Percentiles rank a stretch among this genome's conserved stretches.
Evolutionary conservation across 83 land plant species (phyloP).

Genomic region (Picea abies): DNA sequence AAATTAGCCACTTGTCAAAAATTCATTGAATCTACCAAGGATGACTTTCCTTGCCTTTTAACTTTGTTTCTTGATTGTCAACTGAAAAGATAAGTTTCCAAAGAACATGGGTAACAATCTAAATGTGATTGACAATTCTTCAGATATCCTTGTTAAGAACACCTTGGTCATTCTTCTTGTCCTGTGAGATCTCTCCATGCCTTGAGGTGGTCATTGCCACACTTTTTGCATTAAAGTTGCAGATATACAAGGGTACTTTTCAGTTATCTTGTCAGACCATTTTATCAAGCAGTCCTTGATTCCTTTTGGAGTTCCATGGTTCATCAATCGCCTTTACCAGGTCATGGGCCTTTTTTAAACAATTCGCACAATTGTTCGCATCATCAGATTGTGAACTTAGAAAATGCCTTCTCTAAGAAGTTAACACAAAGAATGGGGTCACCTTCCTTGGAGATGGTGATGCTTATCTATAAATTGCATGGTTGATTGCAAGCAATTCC

Average conservation of each 20-base stretch:
- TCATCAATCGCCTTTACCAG: neutral
- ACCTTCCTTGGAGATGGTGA: neutral
- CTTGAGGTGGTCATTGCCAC: neutral
- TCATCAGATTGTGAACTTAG: neutral
- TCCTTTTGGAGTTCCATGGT: neutral
- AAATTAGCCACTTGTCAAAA: neutral
- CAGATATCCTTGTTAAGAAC: neutral
- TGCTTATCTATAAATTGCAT: neutral
- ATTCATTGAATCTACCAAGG: neutral
- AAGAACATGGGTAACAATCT: neutral
- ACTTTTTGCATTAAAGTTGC: neutral
- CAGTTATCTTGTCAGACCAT: neutral
- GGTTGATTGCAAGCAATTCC: neutral
- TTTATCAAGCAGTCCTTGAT: neutral
- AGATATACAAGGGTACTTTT: neutral
- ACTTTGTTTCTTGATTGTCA: neutral
- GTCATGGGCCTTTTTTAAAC: neutral
- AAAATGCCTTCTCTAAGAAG: neutral
- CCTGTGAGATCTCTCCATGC: too few relatives aligned
- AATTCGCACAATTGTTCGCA: neutral
- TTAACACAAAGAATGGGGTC: neutral
- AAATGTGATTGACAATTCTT: neutral
- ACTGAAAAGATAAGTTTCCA: neutral
- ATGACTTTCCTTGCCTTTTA: neutral
- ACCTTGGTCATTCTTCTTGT: neutral